Evolutionary conservation across 306 rosid genomes (phyloP).

Genomic region (Inga oerstediana): DNA sequence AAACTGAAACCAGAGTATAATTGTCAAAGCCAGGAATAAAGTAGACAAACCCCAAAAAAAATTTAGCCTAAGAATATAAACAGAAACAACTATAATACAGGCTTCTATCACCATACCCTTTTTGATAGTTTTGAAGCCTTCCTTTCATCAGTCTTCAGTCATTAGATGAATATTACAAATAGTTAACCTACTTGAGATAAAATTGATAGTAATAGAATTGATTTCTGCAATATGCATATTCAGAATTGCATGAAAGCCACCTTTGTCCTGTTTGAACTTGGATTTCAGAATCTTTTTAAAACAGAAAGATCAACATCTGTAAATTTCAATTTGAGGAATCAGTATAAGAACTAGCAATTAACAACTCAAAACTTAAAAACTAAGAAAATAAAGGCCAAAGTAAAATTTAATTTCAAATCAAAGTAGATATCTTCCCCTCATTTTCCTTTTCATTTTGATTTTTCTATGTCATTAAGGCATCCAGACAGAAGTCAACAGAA

Average conservation of each 20-base stretch:
- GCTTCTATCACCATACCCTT: constrained; percentile 65
- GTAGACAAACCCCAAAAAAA: not conserved
- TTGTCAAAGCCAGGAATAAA: not conserved
- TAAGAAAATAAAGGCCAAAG: not conserved
- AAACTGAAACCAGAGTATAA: not conserved
- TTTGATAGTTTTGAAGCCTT: constrained; percentile 86
- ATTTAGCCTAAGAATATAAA: constrained; percentile 11
- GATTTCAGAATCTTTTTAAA: constrained; percentile 83
- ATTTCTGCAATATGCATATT: constrained; percentile 27
- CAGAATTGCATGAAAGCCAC: constrained; percentile 54
- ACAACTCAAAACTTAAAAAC: constrained; percentile 18
- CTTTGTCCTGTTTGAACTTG: constrained; percentile 62
- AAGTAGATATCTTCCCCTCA: not conserved
- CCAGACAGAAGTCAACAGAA: not conserved
- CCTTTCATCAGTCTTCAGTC: constrained; percentile 73
- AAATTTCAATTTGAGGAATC: constrained; percentile 39
- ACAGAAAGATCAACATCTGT: constrained; percentile 92
- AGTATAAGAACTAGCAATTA: constrained; percentile 14
- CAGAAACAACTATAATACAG: not conserved
- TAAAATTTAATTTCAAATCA: not conserved
- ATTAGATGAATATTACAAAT: constrained; percentile 59
- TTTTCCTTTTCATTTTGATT: not conserved
- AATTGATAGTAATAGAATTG: constrained; percentile 17
- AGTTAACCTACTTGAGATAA: constrained; percentile 40
- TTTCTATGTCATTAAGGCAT: constrained; percentile 6